phyloP scores from a whole-genome alignment of 495 filamentous ascomycete species.

The Pyrenopolyporus hunteri region DNA sequence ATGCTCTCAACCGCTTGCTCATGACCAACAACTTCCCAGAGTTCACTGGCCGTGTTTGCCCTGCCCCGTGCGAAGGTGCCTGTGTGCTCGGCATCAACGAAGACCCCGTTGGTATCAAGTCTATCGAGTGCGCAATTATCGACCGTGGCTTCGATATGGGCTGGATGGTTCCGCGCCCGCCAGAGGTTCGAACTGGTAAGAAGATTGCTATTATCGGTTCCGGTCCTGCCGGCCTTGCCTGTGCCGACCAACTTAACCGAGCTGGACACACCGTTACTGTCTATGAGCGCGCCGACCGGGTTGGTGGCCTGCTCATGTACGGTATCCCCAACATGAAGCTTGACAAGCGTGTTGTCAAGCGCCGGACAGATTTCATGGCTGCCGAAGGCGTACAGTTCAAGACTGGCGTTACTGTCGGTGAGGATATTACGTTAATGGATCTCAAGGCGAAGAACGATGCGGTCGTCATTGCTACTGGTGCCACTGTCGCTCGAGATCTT shows the following conservation, averaged over 20 bases:
- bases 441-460: constrained; percentile 81
- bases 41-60: constrained; percentile 98
- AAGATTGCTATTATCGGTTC: constrained; percentile 92
- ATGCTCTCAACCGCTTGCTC: constrained; percentile 90
- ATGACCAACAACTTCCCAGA: constrained; percentile 99
- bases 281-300: constrained; percentile 93
- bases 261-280: constrained; percentile 91
- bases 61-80: constrained; percentile 95
- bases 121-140: constrained; percentile 98
- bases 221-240: constrained; percentile 89
- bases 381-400: constrained; percentile 87
- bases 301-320: constrained; percentile 96
- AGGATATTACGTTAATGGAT: constrained; percentile 76
- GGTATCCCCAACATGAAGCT: constrained; percentile 99
- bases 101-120: constrained; percentile 98
- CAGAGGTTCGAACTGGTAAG: constrained; percentile 84
- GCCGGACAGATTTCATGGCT: constrained; percentile 95
- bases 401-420: constrained; percentile 77
- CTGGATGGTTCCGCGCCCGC: constrained; percentile 92
- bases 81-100: constrained; percentile 99
- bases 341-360: constrained; percentile 97
- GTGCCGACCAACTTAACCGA: constrained; percentile 94
- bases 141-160: constrained; percentile 99
- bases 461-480: constrained; percentile 94
- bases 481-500: constrained; percentile 94